Percentiles rank a stretch among this genome's conserved stretches.
Conservation (phyloP, 805 yeast genomes). For the Tetrapisispora arboricola region DNA sequence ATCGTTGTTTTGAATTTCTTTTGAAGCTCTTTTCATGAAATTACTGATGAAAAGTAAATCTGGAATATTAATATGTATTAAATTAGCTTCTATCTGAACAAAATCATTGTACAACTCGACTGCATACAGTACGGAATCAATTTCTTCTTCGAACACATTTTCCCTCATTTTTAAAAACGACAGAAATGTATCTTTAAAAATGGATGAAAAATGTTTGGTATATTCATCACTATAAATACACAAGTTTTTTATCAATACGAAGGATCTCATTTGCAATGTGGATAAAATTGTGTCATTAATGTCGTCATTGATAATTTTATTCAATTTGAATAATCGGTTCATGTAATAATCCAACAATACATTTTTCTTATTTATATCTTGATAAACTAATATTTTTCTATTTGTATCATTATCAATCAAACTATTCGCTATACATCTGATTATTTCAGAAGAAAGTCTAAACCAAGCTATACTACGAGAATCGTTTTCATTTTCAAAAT, state of each 20-base stretch:
- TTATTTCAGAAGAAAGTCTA: constrained; percentile 20
- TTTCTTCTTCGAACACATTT: constrained; percentile 10
- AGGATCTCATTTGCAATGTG: constrained; percentile 19
- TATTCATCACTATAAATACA: constrained; percentile 18
- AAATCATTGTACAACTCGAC: constrained; percentile 19
- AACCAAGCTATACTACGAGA: constrained; percentile 7
- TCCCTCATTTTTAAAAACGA: constrained; percentile 6
- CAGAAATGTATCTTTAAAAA: constrained; percentile 14
- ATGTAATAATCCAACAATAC: constrained; percentile 12
- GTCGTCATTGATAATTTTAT: constrained; percentile 1
- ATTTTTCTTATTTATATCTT: constrained; percentile 6
- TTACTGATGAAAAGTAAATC: constrained; percentile 10
- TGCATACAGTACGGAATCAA: constrained; percentile 11
- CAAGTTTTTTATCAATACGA: constrained; percentile 23
- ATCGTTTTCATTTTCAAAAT: constrained; percentile 7
- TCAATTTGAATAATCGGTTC: constrained; percentile 11
- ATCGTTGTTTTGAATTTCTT: constrained; percentile 6
- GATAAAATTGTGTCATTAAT: constrained; percentile 5
- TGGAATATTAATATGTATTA: not conserved
- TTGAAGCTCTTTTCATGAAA: constrained; percentile 8
- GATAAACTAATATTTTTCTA: constrained; percentile 12
- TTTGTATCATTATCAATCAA: constrained; percentile 26
- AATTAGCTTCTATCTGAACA: constrained; percentile 5
- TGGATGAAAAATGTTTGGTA: constrained; percentile 7
- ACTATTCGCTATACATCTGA: constrained; percentile 27